A percentile compares a stretch with the other conserved stretches of the same genome.
These are phyloP conservation scores for Hydrangea macrophylla DNA, from an alignment of 148 eudicot species.

Conservation along the genomic window DNA sequence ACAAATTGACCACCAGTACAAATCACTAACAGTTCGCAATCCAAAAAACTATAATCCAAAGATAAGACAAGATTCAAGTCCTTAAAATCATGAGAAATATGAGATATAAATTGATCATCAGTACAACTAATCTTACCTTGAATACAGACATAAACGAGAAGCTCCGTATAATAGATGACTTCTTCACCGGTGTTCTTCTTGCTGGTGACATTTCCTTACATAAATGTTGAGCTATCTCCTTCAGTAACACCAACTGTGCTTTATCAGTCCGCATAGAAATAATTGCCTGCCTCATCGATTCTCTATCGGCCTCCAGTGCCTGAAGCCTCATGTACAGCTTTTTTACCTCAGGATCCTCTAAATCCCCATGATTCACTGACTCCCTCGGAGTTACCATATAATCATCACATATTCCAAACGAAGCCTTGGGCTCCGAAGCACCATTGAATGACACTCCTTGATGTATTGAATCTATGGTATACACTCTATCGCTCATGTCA, in stretches of 20 bases:
- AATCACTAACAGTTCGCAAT: no score
- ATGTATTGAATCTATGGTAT: conserved; percentile 72
- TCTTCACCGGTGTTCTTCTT: conserved; percentile 44
- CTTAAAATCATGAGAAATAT: no score
- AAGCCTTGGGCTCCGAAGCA: conserved; percentile 34
- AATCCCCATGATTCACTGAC: conserved; percentile 33
- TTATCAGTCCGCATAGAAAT: conserved; percentile 81
- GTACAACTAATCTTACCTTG: conserved; percentile 42
- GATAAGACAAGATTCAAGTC: no score
- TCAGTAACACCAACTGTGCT: conserved; percentile 73
- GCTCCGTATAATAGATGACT: conserved; percentile 34
- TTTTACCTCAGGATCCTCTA: conserved; percentile 62
- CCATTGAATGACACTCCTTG: conserved; percentile 39
- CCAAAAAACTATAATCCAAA: no score
- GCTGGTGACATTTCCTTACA: conserved; percentile 73
- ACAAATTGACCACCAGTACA: no score
- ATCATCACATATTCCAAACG: conserved; percentile 38
- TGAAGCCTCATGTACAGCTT: conserved; percentile 78
- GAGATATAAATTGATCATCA: neutral
- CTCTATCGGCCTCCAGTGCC: conserved; percentile 92
- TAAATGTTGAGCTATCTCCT: conserved; percentile 86
- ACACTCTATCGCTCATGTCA: conserved; percentile 69
- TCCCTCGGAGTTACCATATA: conserved; percentile 41
- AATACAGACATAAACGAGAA: conserved; percentile 47
- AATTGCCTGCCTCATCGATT: conserved; percentile 80